Percentiles rank a stretch among this genome's conserved stretches.
phyloP scores from a whole-genome alignment of 805 yeast species.

The Yamadazyma akitaensis region DNA sequence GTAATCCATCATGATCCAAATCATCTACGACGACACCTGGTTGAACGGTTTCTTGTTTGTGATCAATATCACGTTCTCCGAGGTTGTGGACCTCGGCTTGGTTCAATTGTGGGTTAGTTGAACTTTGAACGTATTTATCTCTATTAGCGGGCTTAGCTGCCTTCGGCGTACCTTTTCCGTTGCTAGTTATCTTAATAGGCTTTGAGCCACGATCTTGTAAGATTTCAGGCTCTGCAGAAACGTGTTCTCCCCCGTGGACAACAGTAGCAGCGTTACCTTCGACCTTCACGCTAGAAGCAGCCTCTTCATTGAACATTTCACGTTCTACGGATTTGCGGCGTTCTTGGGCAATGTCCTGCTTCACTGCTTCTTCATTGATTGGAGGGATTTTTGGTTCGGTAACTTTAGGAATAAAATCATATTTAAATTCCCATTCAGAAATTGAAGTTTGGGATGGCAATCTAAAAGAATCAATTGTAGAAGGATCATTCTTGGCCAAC shows the following conservation, averaged over 20 bases:
- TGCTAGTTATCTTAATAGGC: slow-evolving; percentile 31
- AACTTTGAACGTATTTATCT: slow-evolving; percentile 39
- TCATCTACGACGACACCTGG: slow-evolving; percentile 35
- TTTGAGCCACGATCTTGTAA: slow-evolving; percentile 35
- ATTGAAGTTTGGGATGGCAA: slow-evolving; percentile 47
- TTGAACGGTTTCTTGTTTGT: slow-evolving; percentile 29
- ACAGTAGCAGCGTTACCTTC: slow-evolving; percentile 42
- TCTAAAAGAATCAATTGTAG: slow-evolving; percentile 56
- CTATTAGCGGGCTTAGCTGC: slow-evolving; percentile 32
- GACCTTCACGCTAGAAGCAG: slow-evolving; percentile 36
- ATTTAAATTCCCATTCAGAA: slow-evolving; percentile 49
- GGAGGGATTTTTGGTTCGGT: slow-evolving; percentile 43
- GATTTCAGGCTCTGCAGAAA: slow-evolving; percentile 35
- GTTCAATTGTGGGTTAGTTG: slow-evolving; percentile 41
- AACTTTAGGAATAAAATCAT: slow-evolving; percentile 42
- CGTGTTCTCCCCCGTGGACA: slow-evolving; percentile 42
- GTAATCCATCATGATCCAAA: slow-evolving; percentile 33
- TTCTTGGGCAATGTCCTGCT: slow-evolving; percentile 46
- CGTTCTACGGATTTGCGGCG: slow-evolving; percentile 35
- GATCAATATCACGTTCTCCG: slow-evolving; percentile 34
- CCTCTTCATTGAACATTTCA: slow-evolving; percentile 35
- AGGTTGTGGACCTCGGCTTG: slow-evolving; percentile 32
- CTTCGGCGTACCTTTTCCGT: slow-evolving; percentile 13
- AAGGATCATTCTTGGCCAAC: slow-evolving; percentile 52
- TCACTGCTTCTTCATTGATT: slow-evolving; percentile 45